A percentile compares a stretch with the other conserved stretches of the same genome.
Evolutionary conservation across 352 stramenopile genomes (phyloP).

Genomic region (Aphanomyces euteiches): DNA sequence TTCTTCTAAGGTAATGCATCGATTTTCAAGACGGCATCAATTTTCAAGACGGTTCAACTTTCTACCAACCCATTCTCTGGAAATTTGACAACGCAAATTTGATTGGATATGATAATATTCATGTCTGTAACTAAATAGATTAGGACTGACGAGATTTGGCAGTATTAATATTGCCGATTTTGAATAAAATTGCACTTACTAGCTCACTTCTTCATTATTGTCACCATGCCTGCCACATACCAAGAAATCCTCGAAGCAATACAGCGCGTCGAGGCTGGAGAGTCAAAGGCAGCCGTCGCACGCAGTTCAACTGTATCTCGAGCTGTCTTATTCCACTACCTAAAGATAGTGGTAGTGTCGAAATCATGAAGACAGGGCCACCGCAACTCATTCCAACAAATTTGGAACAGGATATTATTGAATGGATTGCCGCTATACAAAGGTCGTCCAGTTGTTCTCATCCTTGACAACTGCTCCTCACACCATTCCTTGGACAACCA

Average conservation of each 20-base stretch:
- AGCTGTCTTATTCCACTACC: background rate
- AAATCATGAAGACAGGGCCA: background rate
- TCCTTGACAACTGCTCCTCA: constrained; percentile 9
- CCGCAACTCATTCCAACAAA: background rate
- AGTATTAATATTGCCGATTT: background rate
- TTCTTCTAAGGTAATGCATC: too few relatives aligned
- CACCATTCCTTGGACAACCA: background rate
- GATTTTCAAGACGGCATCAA: too few relatives aligned
- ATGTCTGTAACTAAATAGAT: too few relatives aligned
- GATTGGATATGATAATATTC: too few relatives aligned
- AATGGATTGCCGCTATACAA: background rate
- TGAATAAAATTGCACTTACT: background rate
- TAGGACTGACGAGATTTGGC: background rate
- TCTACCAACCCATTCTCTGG: too few relatives aligned
- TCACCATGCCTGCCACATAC: background rate
- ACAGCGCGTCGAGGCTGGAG: background rate
- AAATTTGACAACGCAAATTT: too few relatives aligned
- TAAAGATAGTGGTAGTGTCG: background rate
- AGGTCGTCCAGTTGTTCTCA: background rate
- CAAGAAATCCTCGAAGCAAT: background rate
- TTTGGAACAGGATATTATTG: constrained; percentile 1
- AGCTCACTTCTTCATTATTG: background rate
- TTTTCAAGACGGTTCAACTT: too few relatives aligned
- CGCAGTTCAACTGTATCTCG: background rate
- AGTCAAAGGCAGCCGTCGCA: background rate